These are phyloP conservation scores for Hirsutella thompsonii DNA, from an alignment of 2,329 filamentous ascomycete species.

Conservation along the genomic window DNA sequence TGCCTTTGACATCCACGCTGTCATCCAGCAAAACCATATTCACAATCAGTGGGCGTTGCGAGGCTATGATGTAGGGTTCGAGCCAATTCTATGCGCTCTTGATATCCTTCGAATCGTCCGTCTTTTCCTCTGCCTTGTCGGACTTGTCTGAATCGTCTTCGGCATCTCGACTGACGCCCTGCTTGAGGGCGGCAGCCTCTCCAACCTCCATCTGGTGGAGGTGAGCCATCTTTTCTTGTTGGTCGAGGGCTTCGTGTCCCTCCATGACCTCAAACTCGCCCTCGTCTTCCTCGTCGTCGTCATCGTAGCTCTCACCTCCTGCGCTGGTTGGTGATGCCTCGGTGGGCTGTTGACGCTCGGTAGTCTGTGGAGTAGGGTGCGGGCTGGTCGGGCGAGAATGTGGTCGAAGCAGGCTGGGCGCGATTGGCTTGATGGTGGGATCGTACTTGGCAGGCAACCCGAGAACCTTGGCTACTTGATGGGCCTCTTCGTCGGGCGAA, in stretches of 20 bases:
- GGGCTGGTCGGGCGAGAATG: slow-evolving; percentile 10
- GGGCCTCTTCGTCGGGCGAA: slow-evolving; percentile 49
- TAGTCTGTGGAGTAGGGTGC: slow-evolving; percentile 5
- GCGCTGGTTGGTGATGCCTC: slow-evolving; percentile 19
- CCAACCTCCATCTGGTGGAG: slow-evolving; percentile 48
- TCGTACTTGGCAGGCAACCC: slow-evolving; percentile 51
- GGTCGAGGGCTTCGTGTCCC: slow-evolving; percentile 28
- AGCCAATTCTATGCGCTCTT: slow-evolving; percentile 16
- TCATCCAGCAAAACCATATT: background rate
- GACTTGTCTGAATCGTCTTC: slow-evolving; percentile 21
- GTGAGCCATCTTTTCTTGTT: slow-evolving; percentile 35
- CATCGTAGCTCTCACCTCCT: slow-evolving; percentile 25
- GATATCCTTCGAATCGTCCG: slow-evolving; percentile 9
- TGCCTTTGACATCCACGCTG: background rate
- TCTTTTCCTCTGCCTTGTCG: background rate
- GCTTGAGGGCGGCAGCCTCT: slow-evolving; percentile 38
- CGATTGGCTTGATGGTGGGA: slow-evolving; percentile 47
- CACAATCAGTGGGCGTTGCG: background rate
- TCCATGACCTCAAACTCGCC: slow-evolving; percentile 32
- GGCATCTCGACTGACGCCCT: slow-evolving; percentile 23
- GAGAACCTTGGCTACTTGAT: slow-evolving; percentile 49
- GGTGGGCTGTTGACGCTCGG: slow-evolving; percentile 9
- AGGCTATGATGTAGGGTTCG: background rate
- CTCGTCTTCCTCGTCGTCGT: slow-evolving; percentile 25
- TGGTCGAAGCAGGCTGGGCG: slow-evolving; percentile 13